These are phyloP conservation scores for Ceratobasidium sp. DNA, from an alignment of 1,284 basidiomycete species.

Conservation along the genomic window DNA sequence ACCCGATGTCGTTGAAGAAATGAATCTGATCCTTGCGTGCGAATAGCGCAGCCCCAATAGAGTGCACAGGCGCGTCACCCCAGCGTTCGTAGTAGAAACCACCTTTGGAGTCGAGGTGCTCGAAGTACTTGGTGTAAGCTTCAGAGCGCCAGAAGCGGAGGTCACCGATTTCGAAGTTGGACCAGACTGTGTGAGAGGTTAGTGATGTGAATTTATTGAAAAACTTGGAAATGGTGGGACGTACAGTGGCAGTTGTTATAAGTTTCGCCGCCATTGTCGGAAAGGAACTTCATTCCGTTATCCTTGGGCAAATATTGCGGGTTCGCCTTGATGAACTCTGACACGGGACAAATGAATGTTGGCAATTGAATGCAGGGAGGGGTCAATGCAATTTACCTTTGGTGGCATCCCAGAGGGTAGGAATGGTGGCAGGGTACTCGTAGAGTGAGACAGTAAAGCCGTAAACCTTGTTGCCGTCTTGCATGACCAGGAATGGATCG, in stretches of 20 bases:
- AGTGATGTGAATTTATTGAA: neutral
- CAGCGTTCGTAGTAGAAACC: constrained; percentile 91
- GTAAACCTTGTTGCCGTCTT: constrained; percentile 81
- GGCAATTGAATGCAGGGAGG: neutral
- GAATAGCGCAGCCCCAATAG: constrained; percentile 82
- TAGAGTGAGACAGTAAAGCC: constrained; percentile 83
- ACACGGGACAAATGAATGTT: constrained; percentile 3
- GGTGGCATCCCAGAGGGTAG: constrained; percentile 79
- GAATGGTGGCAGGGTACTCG: constrained; percentile 84
- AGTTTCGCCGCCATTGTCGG: constrained; percentile 75
- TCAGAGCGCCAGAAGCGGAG: constrained; percentile 85
- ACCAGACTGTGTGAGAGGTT: constrained; percentile 69
- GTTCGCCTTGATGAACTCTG: constrained; percentile 77
- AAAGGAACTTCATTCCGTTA: constrained; percentile 81
- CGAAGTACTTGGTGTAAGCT: constrained; percentile 83
- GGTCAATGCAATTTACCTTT: constrained; percentile 63
- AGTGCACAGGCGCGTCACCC: constrained; percentile 91
- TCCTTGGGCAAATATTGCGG: constrained; percentile 77
- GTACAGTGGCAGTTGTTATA: constrained; percentile 88
- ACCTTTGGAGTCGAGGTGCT: constrained; percentile 80
- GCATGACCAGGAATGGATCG: constrained; percentile 92
- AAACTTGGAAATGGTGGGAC: constrained; percentile 53
- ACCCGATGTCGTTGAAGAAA: constrained; percentile 75
- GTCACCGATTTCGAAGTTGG: constrained; percentile 88
- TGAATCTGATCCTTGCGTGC: constrained; percentile 78